phyloP scores from a whole-genome alignment of 192 early-diverging fungal genomes.

The Coemansia interrupta region DNA sequence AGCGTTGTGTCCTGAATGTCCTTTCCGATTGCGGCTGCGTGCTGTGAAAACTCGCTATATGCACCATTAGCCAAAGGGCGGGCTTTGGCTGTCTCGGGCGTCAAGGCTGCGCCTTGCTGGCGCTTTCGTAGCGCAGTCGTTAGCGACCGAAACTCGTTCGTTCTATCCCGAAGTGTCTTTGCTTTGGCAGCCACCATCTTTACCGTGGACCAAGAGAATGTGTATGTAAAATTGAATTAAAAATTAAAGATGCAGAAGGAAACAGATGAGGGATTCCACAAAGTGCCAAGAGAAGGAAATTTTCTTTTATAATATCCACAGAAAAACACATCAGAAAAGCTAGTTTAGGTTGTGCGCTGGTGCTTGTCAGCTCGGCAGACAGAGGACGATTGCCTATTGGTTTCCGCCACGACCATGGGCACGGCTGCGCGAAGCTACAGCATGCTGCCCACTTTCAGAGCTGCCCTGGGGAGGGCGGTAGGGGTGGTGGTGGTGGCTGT shows the following conservation, averaged over 20 bases:
- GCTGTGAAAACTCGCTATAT: conserved; percentile 76
- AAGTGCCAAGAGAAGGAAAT: neutral
- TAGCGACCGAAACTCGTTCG: conserved; percentile 80
- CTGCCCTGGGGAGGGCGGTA: conserved; percentile 15
- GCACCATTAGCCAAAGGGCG: conserved; percentile 30
- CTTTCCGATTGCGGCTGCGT: conserved; percentile 77
- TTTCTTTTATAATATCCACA: neutral
- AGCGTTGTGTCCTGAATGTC: conserved; percentile 83
- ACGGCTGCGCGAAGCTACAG: conserved; percentile 7
- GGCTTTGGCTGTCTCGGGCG: conserved; percentile 21
- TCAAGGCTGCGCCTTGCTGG: conserved; percentile 24
- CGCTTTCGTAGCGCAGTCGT: conserved; percentile 66
- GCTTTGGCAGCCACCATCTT: conserved; percentile 26
- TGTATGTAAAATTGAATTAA: conserved; percentile 2
- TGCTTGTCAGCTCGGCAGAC: no score
- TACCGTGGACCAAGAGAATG: neutral
- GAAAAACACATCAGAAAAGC: no score
- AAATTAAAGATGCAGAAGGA: conserved; percentile 2
- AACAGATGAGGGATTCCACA: neutral
- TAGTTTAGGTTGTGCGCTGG: neutral
- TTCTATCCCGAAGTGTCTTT: conserved; percentile 64
- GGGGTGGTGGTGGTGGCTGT: conserved; percentile 28
- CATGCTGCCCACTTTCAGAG: conserved; percentile 6
- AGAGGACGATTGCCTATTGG: neutral
- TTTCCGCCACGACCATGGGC: conserved; percentile 3